Conservation (phyloP, 2,329 filamentous ascomycete species). For the Curvularia verruculosa region DNA sequence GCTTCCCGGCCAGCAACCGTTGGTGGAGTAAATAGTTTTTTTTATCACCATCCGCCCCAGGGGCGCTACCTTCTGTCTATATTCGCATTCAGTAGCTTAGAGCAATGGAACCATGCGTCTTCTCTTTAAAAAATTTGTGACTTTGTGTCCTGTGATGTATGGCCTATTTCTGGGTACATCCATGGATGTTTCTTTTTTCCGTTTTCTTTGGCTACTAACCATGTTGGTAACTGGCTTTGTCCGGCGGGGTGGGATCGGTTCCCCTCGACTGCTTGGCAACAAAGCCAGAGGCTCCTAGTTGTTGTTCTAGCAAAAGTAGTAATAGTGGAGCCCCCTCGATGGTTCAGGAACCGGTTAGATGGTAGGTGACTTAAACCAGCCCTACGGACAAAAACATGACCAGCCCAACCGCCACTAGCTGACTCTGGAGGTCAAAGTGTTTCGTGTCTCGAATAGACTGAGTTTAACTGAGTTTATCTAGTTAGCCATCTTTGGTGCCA, state of each 20-base stretch:
- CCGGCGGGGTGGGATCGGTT: not conserved
- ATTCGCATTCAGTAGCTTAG: constrained; percentile 4
- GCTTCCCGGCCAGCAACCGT: not conserved
- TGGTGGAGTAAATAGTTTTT: constrained; percentile 4
- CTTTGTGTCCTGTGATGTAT: not conserved
- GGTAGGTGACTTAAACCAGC: not conserved
- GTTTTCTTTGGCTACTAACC: not conserved
- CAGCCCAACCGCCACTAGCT: not conserved
- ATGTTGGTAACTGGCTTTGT: not conserved
- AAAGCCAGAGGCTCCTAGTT: not conserved
- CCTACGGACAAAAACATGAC: not conserved
- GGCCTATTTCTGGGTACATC: not conserved
- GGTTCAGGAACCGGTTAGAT: not conserved
- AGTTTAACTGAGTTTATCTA: not conserved
- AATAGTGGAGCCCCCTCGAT: not conserved
- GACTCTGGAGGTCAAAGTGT: not conserved
- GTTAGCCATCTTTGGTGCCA: not conserved
- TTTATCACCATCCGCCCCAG: constrained; percentile 9
- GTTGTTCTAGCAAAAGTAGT: not conserved
- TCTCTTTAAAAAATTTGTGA: not conserved
- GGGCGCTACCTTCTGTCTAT: constrained; percentile 7
- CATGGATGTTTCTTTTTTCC: too few relatives aligned
- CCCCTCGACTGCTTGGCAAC: not conserved
- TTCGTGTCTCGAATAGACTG: not conserved
- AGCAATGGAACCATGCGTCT: constrained; percentile 1